Conservation (phyloP, 1,139 yeast species). For the Chernovozyma sophiae-reginae region DNA sequence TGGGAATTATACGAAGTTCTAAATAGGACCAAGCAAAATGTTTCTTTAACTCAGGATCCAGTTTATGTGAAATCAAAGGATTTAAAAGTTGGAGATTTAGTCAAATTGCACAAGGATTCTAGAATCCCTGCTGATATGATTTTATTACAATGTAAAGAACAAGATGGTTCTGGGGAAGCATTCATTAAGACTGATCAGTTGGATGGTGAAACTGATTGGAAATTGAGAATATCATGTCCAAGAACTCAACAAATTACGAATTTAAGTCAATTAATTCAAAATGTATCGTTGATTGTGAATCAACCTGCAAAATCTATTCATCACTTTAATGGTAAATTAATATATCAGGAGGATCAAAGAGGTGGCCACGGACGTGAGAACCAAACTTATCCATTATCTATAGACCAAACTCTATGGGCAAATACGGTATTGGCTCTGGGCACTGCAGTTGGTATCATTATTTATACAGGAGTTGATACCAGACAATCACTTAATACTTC, state of each 20-base stretch:
- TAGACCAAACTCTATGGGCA: constrained; percentile 97
- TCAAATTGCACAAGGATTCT: constrained; percentile 74
- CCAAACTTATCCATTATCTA: constrained; percentile 61
- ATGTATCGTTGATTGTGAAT: constrained; percentile 58
- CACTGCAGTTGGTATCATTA: constrained; percentile 77
- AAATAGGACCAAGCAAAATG: constrained; percentile 23
- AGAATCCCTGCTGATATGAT: constrained; percentile 94
- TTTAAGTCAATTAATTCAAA: constrained; percentile 28
- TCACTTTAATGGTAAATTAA: constrained; percentile 68
- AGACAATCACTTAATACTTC: constrained; percentile 94
- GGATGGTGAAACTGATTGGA: constrained; percentile 99
- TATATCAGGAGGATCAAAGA: constrained; percentile 32
- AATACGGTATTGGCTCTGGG: constrained; percentile 96
- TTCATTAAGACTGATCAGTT: constrained; percentile 95
- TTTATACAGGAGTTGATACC: constrained; percentile 90
- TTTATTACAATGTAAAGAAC: constrained; percentile 76
- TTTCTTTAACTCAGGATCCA: constrained; percentile 25
- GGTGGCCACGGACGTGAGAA: constrained; percentile 26
- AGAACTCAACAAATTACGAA: constrained; percentile 59
- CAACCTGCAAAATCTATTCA: constrained; percentile 85
- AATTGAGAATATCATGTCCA: constrained; percentile 71
- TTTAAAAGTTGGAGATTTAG: constrained; percentile 81
- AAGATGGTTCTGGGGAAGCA: constrained; percentile 67
- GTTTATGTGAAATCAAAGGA: constrained; percentile 54
- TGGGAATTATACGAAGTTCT: constrained; percentile 76